Percentiles rank a stretch among this genome's conserved stretches.
phyloP scores from a whole-genome alignment of 371 early-diverging fungal species.

The Mucor racemosus region DNA sequence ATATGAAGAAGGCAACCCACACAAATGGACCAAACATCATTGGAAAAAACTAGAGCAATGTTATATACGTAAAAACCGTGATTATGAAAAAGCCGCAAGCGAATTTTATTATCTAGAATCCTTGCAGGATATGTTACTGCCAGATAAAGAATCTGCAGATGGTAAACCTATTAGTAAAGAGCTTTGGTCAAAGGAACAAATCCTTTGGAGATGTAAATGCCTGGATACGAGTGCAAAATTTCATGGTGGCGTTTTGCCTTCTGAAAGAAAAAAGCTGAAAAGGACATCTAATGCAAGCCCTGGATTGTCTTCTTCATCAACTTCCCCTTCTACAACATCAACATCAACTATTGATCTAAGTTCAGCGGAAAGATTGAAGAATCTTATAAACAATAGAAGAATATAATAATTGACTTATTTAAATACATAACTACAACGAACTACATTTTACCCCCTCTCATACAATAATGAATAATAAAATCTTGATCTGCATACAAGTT shows the following conservation, averaged over 20 bases:
- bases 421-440: neutral
- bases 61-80: slow-evolving; percentile 21
- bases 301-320: neutral
- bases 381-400: neutral
- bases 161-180: slow-evolving; percentile 13
- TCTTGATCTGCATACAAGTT: neutral
- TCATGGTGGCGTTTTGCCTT: slow-evolving; percentile 18
- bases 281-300: neutral
- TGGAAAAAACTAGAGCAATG: slow-evolving; percentile 29
- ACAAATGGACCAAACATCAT: slow-evolving; percentile 22
- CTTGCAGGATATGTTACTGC: neutral
- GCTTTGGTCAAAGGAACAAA: slow-evolving; percentile 21
- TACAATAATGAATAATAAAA: neutral
- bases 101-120: slow-evolving; percentile 23
- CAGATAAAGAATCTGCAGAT: neutral
- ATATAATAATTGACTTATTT: neutral
- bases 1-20: neutral
- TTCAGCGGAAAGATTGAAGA: neutral
- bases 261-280: slow-evolving; percentile 16
- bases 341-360: neutral
- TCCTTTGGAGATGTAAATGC: slow-evolving; percentile 25
- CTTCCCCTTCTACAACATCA: neutral
- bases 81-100: slow-evolving; percentile 19
- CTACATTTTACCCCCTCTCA: neutral
- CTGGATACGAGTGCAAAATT: slow-evolving; percentile 24